Evolutionary conservation across 495 filamentous ascomycete species (phyloP), one percentile per base, ranked within the genome.

Genomic region (Trichoderma asperelloides): DNA sequence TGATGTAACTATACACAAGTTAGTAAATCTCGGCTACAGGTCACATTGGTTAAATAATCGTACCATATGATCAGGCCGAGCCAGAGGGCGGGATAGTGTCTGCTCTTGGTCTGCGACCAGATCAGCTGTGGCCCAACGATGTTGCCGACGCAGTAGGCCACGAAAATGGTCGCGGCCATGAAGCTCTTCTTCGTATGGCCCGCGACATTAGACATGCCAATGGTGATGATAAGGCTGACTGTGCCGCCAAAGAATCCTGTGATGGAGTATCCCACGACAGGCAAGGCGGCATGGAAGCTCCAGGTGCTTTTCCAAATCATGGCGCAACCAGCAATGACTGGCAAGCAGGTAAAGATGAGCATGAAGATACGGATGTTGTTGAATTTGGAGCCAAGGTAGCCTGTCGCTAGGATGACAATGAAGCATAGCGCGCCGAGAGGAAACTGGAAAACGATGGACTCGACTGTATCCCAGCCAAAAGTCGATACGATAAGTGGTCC

Each of bases 121-220:
- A 91, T 79, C 21, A 92, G 77, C 74, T 89, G 87, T n/a, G 88
- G 88, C 0, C 88, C 88, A 39, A 91, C 83, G 63, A 91, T 91
- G 65, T 82, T 81, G 21, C 89, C 89, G 2, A 91, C 85, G 63
- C 86, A 88, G 73, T 91, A 91, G 0, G 87, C 88, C 0, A 90
- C 87, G 68, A 91, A 92, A 33, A 90, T 88, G 2, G 86, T 86
- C 0, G 87, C 86, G 0, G 88, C 86, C 80, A 87, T 91, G 68
- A 87, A 81, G 66, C 85, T 87, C 78, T 91, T 91, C 75, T 94
- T 94, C 8, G 89, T 92, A 21, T 88, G 85, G 0, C 90, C 90
- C 0, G 89, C 90, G 0, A 92, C 85, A 69, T 92, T 91, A 21
- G 84, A 83, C 73, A 89, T 89, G 0, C 88, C 88, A 1, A 90